These are phyloP conservation scores for Geotrichum aggregatum DNA, from an alignment of 1,139 yeast genomes.

Conservation along the genomic window DNA sequence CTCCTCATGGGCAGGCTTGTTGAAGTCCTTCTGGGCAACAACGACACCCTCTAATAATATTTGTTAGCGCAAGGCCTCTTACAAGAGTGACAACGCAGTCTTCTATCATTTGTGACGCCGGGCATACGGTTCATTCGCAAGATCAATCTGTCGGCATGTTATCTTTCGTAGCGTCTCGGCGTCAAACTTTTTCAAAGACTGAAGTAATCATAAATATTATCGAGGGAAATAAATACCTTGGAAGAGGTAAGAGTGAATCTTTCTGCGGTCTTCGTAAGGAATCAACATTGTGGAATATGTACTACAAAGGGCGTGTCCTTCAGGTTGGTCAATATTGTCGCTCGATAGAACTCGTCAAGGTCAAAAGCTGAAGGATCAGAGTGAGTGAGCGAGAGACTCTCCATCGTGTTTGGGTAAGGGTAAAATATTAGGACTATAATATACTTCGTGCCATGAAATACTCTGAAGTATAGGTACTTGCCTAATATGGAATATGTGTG, in stretches of 20 bases:
- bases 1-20: slow-evolving; percentile 97
- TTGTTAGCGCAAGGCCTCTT: slow-evolving; percentile 7
- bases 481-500: slow-evolving; percentile 4
- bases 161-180: not conserved
- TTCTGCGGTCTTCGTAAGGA: slow-evolving; percentile 99
- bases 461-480: not conserved
- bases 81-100: not conserved
- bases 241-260: slow-evolving; percentile 98
- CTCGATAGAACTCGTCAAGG: slow-evolving; percentile 17
- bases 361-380: slow-evolving; percentile 3
- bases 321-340: slow-evolving; percentile 15
- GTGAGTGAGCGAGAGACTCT: slow-evolving; percentile 3
- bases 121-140: not conserved
- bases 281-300: slow-evolving; percentile 71
- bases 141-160: not conserved
- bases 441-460: not conserved
- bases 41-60: slow-evolving; percentile 80
- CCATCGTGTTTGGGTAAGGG: slow-evolving; percentile 4
- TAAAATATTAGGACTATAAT: not conserved
- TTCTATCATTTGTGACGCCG: not conserved
- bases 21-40: slow-evolving; percentile 98
- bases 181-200: slow-evolving; percentile 6
- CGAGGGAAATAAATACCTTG: slow-evolving; percentile 63
- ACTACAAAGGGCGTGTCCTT: slow-evolving; percentile 16
- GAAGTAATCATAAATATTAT: not conserved